Base-by-base conservation (phyloP, 768 basidiomycete species). In the Leccinum boreale region DNA sequence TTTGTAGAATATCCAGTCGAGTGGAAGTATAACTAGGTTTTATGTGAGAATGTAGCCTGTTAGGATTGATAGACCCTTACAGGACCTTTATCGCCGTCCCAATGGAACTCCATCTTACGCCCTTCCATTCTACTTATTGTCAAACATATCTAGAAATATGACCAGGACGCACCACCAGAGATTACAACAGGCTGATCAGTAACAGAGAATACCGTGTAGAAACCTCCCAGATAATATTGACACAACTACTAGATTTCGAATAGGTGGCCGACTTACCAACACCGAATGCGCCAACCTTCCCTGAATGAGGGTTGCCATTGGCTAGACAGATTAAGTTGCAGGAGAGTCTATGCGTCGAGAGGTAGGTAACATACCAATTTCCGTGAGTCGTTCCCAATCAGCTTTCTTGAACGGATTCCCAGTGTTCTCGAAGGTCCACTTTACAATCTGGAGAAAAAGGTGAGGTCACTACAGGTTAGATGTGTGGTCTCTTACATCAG, bases 211-310 rank as follows among this genome's bases (percentile, higher is more conserved):
- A 90, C 63, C 59, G 86, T 87, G 66, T 90, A 90, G 69, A 90
- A 88, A 8, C 85, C 84, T 84, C 21, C 48, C 48, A 28, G 11
- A 35, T 19, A 23, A 36, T 11, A 5, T 58, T 1, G 87, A 50
- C 17, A n/a, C 47, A 55, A 31, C 33, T n/a, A 14, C 23, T 14
- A 10, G 31, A 29, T 31, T 48, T 11, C 29, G 19, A 11, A 19
- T 35, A 14, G 33, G 14, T 14, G 33, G 14, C 35, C 8, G 23
- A 56, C 82, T 55, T 57, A 83, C 87, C 88, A 15, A 90, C 89
- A 56, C 90, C 91, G 64, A 93, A 92, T 33, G 94, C 93, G 19
- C 95, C 95, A 52, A 98, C 93, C 77, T 94, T 94, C 73, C 89
- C 85, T 72, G 95, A 92, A 65, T 97, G 91, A 0, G 93, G 92